phyloP scores from a whole-genome alignment of 2,329 filamentous ascomycete species.

The Fusarium caatingaense region DNA sequence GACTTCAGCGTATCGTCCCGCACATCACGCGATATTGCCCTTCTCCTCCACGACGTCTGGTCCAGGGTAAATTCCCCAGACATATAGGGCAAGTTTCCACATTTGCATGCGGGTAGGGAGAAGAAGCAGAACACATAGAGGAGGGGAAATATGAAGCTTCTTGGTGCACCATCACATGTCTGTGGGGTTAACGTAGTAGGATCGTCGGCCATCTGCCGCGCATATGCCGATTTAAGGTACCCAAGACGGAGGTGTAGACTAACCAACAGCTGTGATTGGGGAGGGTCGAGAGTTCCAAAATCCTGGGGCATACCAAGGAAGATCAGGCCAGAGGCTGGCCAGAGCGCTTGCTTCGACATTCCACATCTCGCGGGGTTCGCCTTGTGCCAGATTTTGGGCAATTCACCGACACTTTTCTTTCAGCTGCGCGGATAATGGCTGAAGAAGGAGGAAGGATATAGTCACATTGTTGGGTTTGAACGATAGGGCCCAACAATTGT shows the following conservation, averaged over 20 bases:
- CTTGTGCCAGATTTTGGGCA: slow-evolving; percentile 15
- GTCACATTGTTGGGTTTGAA: not conserved
- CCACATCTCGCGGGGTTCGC: slow-evolving; percentile 31
- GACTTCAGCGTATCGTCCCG: slow-evolving; percentile 15
- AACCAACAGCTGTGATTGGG: slow-evolving; percentile 40
- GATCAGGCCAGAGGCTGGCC: slow-evolving; percentile 47
- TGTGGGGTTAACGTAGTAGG: slow-evolving; percentile 42
- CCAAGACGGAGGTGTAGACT: slow-evolving; percentile 20
- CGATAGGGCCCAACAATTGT: not conserved
- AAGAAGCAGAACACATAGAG: slow-evolving; percentile 15
- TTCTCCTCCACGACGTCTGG: slow-evolving; percentile 4
- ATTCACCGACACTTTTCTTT: slow-evolving; percentile 22
- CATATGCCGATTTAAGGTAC: slow-evolving; percentile 47
- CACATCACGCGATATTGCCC: slow-evolving; percentile 37
- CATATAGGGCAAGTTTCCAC: slow-evolving; percentile 6
- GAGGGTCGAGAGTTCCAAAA: slow-evolving; percentile 17
- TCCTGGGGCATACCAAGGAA: slow-evolving; percentile 24
- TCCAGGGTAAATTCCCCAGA: slow-evolving; percentile 26
- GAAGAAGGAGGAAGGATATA: not conserved
- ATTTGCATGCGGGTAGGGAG: slow-evolving; percentile 1
- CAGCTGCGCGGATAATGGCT: not conserved
- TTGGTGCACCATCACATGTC: slow-evolving; percentile 3
- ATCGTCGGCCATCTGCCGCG: slow-evolving; percentile 46
- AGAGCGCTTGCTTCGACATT: slow-evolving; percentile 38
- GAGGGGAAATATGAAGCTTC: slow-evolving; percentile 7